phyloP scores from a whole-genome alignment of 129 eudicot species.

The Artemisia argyi region DNA sequence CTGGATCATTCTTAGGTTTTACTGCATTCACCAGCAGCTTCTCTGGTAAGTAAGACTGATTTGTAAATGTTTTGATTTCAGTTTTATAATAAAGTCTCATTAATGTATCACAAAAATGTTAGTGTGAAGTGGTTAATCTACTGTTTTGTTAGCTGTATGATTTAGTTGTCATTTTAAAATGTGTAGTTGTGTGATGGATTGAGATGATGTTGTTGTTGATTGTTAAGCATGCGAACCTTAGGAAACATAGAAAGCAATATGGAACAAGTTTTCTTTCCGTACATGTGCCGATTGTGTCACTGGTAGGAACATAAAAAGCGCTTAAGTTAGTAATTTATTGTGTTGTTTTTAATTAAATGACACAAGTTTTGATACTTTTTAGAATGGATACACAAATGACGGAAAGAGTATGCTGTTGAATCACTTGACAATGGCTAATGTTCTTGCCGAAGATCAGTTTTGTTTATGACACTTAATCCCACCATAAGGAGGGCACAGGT shows the following conservation, averaged over 20 bases:
- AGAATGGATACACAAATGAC: constrained; percentile 98
- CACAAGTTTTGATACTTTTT: background rate
- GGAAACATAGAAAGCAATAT: constrained; percentile 90
- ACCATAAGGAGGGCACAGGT: constrained; percentile 95
- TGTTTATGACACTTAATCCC: constrained; percentile 96
- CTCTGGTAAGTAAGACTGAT: too few species aligned
- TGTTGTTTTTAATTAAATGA: background rate
- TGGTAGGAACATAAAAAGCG: constrained; percentile 42
- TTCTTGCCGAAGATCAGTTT: constrained; percentile 93
- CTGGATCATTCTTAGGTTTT: too few species aligned
- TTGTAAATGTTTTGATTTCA: too few species aligned
- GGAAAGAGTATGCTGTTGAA: constrained; percentile 93
- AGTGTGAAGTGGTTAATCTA: too few species aligned
- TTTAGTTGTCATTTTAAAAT: too few species aligned
- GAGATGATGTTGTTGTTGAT: too few species aligned
- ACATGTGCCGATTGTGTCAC: constrained; percentile 89
- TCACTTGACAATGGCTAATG: constrained; percentile 84
- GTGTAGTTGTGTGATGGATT: too few species aligned
- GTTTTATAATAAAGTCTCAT: too few species aligned
- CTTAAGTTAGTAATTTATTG: background rate
- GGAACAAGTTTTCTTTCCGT: constrained; percentile 69
- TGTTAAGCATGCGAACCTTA: too few species aligned
- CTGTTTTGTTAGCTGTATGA: too few species aligned
- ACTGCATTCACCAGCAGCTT: too few species aligned
- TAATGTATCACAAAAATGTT: too few species aligned